Evolutionary conservation across 805 yeast species (phyloP).

Genomic region (Starmerella vaccinii): DNA sequence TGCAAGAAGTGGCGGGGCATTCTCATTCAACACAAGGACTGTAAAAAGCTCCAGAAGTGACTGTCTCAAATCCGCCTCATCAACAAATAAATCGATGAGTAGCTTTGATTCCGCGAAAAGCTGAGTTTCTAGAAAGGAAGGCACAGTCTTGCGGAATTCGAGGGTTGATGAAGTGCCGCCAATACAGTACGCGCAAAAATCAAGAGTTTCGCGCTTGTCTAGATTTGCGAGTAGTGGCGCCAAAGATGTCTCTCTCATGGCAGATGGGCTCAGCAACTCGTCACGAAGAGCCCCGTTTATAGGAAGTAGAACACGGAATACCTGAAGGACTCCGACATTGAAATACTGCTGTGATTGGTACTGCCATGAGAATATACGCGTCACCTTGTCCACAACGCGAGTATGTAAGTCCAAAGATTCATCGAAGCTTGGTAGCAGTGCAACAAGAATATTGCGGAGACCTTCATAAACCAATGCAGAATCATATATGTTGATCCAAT

Average conservation of each 20-base stretch:
- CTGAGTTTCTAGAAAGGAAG: slow-evolving; percentile 50
- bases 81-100: slow-evolving; percentile 49
- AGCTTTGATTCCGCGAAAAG: slow-evolving; percentile 48
- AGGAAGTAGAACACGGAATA: slow-evolving; percentile 31
- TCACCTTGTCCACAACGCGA: slow-evolving; percentile 5
- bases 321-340: slow-evolving; percentile 7
- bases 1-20: slow-evolving; percentile 65
- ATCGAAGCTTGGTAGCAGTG: slow-evolving; percentile 15
- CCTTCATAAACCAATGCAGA: slow-evolving; percentile 8
- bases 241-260: slow-evolving; percentile 25
- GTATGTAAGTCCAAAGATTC: slow-evolving; percentile 3
- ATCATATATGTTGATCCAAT: slow-evolving; percentile 9
- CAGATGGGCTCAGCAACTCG: slow-evolving; percentile 22
- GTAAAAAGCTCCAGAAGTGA: slow-evolving; percentile 38
- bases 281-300: slow-evolving; percentile 30
- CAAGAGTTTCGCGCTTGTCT: slow-evolving; percentile 39
- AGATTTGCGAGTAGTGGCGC: slow-evolving; percentile 46
- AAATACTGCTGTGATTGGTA: slow-evolving; percentile 4
- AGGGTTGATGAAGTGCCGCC: slow-evolving; percentile 29
- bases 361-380: slow-evolving; percentile 8
- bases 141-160: slow-evolving; percentile 25
- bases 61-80: slow-evolving; percentile 39
- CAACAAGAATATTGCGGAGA: slow-evolving; percentile 4
- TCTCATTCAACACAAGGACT: slow-evolving; percentile 33
- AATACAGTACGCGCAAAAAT: slow-evolving; percentile 46